Base-by-base conservation (phyloP, 805 yeast species). In the Torulaspora franciscae region DNA sequence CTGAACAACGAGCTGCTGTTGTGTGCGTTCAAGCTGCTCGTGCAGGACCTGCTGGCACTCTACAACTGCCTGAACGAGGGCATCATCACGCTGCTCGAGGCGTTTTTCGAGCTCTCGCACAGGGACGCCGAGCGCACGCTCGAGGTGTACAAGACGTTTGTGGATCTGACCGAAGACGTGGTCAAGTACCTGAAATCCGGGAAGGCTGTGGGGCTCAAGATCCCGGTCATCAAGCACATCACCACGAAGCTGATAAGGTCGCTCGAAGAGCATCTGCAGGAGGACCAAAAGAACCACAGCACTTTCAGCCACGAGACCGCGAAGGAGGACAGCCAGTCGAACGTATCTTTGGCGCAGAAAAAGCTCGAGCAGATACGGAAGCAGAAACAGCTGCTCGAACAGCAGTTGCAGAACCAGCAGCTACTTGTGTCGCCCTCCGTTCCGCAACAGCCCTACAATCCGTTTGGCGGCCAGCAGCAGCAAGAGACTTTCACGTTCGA, bases 161-260 rank as follows among this genome's bases (percentile, higher is more conserved):
- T 89, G 32, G 83, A 80, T 48, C 80, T 88, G 61, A 93, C 98
- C 2, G 81, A 81, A 43, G 83, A 81, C 59, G 98, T 91, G 7
- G 93, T 93, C 24, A 83, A 81, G 54, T 93, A 85, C 65, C 73
- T 93, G 58, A 80, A 95, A 56, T 80, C 84, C 11, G 99, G 98
- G 4, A 91, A 93, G 61, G 79, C 89, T 9, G 89, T 97, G 2
- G 89, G 89, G 57, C 71, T 91, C 52, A 90, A 83, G 57, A 95
- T 93, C 27, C 99, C 99, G 29, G 90, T 95, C 10, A 90, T 93
- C 49, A 87, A 87, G 62, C 99, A 93, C 67, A 98, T 98, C 1
- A 97, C 97, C 17, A 90, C 97, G 2, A 93, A 95, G 22, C 73
- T 93, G 51, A 85, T 95, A 3, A 75, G 81, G 27, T 82, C 95